A percentile compares a stretch with the other conserved stretches of the same genome.
phyloP scores from a whole-genome alignment of 306 rosid genomes.

The Lotus japonicus region DNA sequence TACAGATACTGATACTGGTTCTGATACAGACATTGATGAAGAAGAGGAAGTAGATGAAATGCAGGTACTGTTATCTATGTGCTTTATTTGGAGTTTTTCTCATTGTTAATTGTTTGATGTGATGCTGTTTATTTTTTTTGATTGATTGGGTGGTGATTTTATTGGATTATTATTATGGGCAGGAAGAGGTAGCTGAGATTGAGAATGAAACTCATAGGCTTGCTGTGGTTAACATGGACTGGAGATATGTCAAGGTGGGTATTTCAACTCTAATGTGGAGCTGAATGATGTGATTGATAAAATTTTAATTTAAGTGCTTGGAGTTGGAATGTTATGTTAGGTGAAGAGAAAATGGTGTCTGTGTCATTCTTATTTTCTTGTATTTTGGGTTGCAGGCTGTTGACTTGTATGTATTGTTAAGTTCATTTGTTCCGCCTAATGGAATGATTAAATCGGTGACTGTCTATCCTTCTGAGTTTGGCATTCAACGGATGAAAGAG shows the following conservation, averaged over 20 bases:
- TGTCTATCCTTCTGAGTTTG: constrained; percentile 91
- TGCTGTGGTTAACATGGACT: constrained; percentile 87
- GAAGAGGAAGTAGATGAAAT: constrained; percentile 36
- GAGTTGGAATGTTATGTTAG: neutral
- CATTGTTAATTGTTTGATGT: neutral
- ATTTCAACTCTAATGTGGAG: neutral
- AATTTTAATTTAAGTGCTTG: neutral
- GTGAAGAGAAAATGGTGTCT: neutral
- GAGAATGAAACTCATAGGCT: constrained; percentile 70
- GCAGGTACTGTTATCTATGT: constrained; percentile 30
- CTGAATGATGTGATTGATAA: neutral
- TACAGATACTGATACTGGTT: constrained; percentile 7
- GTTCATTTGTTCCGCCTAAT: constrained; percentile 62
- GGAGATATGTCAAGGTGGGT: constrained; percentile 80
- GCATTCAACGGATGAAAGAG: constrained; percentile 78
- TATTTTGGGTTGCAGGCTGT: constrained; percentile 44
- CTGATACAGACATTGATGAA: constrained; percentile 35
- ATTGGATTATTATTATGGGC: constrained; percentile 1
- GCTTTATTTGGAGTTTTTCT: neutral
- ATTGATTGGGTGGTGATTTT: neutral
- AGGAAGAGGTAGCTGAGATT: constrained; percentile 55
- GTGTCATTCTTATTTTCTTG: neutral
- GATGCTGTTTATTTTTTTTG: neutral
- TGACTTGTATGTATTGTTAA: constrained; percentile 63
- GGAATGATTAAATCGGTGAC: constrained; percentile 70